Conservation (phyloP, 352 stramenopile species). For the Globisporangium cylindrosporum region DNA sequence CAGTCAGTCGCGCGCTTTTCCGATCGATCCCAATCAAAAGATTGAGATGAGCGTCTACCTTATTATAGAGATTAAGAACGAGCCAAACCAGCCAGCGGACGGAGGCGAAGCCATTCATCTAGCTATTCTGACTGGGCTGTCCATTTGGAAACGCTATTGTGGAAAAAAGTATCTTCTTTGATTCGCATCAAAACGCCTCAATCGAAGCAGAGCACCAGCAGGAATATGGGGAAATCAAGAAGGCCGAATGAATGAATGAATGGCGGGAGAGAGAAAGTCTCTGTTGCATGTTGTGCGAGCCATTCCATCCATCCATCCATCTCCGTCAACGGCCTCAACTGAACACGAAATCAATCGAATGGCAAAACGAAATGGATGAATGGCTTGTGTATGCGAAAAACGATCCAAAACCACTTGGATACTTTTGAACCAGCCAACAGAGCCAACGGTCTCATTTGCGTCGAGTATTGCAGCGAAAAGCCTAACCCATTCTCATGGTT, state of each 20-base stretch:
- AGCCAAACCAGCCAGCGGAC: not conserved
- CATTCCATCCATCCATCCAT: not conserved
- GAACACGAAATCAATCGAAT: conserved; percentile 2
- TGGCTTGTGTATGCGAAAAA: conserved; percentile 9
- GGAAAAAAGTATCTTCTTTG: conserved; percentile 1
- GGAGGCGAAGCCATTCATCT: not conserved
- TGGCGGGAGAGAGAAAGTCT: not conserved
- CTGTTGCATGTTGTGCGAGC: not conserved
- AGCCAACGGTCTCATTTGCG: conserved; percentile 5
- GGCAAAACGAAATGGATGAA: not conserved
- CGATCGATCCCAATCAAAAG: not conserved
- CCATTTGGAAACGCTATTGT: conserved; percentile 1
- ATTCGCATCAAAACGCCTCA: not conserved
- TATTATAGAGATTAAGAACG: not conserved
- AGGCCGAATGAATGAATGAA: not conserved
- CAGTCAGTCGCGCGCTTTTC: not conserved
- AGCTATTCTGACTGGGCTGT: not conserved
- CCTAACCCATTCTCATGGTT: conserved; percentile 6
- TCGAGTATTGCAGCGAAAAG: conserved; percentile 14
- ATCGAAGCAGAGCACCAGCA: not conserved
- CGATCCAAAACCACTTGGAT: not conserved
- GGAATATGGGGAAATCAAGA: not conserved
- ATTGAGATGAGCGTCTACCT: not conserved
- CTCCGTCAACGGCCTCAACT: not conserved
- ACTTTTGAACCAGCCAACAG: not conserved